Conservation (phyloP, 306 rosid genomes). For the Lagenaria siceraria region DNA sequence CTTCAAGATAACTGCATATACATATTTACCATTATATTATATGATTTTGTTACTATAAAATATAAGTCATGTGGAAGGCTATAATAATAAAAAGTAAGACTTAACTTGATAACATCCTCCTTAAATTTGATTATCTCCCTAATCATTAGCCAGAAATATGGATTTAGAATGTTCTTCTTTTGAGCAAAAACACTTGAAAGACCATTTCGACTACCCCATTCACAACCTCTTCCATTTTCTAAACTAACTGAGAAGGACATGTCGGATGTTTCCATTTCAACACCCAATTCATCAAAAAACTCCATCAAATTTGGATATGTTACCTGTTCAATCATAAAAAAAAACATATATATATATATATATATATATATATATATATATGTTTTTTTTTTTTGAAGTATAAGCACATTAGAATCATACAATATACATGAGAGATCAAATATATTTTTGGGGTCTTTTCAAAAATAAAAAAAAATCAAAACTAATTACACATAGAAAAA, state of each 20-base stretch:
- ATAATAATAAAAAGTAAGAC: background rate
- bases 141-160: slow-evolving; percentile 69
- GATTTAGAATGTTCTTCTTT: slow-evolving; percentile 52
- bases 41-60: too few relatives aligned
- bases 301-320: slow-evolving; percentile 94
- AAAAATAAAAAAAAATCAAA: too few relatives aligned
- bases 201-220: slow-evolving; percentile 88
- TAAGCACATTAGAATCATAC: too few relatives aligned
- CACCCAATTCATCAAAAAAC: slow-evolving; percentile 66
- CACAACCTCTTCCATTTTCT: slow-evolving; percentile 60
- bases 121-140: slow-evolving; percentile 63
- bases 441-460: too few relatives aligned
- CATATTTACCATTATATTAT: background rate
- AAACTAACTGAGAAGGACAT: slow-evolving; percentile 78
- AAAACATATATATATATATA: too few relatives aligned
- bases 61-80: background rate
- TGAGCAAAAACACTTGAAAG: slow-evolving; percentile 67
- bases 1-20: slow-evolving; percentile 51
- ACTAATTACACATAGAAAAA: too few relatives aligned
- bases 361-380: too few relatives aligned
- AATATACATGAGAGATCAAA: too few relatives aligned
- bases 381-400: too few relatives aligned
- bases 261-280: slow-evolving; percentile 75
- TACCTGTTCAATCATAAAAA: slow-evolving; percentile 21
- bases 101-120: slow-evolving; percentile 50